Conservation (phyloP, 306 rosid species). For the Vicia faba region DNA sequence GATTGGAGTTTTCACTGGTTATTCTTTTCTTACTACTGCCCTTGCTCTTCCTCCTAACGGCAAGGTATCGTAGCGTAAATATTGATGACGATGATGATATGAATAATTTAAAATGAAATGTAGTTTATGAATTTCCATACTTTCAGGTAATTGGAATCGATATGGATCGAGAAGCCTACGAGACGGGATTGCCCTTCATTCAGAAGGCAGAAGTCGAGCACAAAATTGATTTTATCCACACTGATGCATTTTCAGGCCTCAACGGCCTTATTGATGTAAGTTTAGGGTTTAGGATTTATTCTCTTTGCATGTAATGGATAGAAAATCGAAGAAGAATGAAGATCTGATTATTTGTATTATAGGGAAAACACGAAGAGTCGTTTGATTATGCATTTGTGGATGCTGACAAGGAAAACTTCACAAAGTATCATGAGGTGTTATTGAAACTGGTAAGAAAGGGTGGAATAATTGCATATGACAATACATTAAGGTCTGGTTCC, state of each 20-base stretch:
- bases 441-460: slow-evolving; percentile 56
- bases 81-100: neutral
- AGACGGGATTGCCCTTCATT: slow-evolving; percentile 54
- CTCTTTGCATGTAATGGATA: too few relatives aligned
- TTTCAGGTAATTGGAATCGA: slow-evolving; percentile 53
- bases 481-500: slow-evolving; percentile 60
- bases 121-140: neutral
- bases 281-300: too few relatives aligned
- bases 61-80: slow-evolving; percentile 33
- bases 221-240: slow-evolving; percentile 46
- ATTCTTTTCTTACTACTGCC: slow-evolving; percentile 71
- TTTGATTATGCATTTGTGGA: slow-evolving; percentile 71
- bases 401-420: slow-evolving; percentile 46
- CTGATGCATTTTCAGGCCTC: slow-evolving; percentile 37
- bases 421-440: slow-evolving; percentile 53
- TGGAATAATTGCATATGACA: slow-evolving; percentile 61
- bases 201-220: slow-evolving; percentile 54
- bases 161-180: slow-evolving; percentile 45
- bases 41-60: slow-evolving; percentile 57
- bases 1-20: slow-evolving; percentile 67
- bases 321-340: neutral
- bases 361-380: slow-evolving; percentile 47
- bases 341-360: neutral
- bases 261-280: slow-evolving; percentile 41
- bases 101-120: neutral